Evolutionary conservation across 2,329 filamentous ascomycete genomes (phyloP).

Genomic region (Fusarium buharicum): DNA sequence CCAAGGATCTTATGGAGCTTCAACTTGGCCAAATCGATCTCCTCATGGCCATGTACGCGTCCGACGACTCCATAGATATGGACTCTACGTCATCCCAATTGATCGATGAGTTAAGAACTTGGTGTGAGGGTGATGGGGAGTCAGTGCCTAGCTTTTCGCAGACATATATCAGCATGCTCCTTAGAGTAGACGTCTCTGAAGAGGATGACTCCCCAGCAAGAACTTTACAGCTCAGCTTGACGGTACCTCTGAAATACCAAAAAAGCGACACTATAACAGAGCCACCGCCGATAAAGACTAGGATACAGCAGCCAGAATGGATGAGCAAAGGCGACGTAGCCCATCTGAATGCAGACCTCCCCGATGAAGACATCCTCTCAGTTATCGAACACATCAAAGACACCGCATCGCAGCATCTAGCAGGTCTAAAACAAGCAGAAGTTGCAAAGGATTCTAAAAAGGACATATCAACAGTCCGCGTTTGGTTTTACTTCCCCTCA

Average conservation of each 20-base stretch:
- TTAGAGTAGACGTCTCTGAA: conserved; percentile 42
- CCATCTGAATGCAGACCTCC: conserved; percentile 53
- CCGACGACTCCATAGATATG: conserved; percentile 49
- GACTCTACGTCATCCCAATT: conserved; percentile 33
- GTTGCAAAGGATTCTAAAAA: neutral
- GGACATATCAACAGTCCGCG: conserved; percentile 56
- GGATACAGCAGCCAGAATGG: conserved; percentile 62
- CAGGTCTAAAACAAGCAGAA: conserved; percentile 26
- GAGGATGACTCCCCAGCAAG: conserved; percentile 12
- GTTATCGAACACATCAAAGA: conserved; percentile 58
- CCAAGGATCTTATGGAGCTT: conserved; percentile 57
- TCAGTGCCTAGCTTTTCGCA: conserved; percentile 6
- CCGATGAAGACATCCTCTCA: conserved; percentile 57
- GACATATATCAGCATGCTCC: conserved; percentile 37
- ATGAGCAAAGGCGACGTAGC: conserved; percentile 61
- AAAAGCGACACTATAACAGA: conserved; percentile 40
- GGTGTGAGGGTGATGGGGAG: conserved; percentile 38
- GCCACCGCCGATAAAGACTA: conserved; percentile 54
- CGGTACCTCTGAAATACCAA: conserved; percentile 47
- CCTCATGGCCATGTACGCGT: conserved; percentile 63
- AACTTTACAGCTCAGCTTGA: conserved; percentile 50
- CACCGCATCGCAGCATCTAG: conserved; percentile 47
- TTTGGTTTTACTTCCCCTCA: conserved; percentile 73
- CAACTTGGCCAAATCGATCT: conserved; percentile 63
- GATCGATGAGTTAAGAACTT: conserved; percentile 36